Base-by-base conservation (phyloP, 192 early-diverging fungal species). In the Coemansia sp. region DNA sequence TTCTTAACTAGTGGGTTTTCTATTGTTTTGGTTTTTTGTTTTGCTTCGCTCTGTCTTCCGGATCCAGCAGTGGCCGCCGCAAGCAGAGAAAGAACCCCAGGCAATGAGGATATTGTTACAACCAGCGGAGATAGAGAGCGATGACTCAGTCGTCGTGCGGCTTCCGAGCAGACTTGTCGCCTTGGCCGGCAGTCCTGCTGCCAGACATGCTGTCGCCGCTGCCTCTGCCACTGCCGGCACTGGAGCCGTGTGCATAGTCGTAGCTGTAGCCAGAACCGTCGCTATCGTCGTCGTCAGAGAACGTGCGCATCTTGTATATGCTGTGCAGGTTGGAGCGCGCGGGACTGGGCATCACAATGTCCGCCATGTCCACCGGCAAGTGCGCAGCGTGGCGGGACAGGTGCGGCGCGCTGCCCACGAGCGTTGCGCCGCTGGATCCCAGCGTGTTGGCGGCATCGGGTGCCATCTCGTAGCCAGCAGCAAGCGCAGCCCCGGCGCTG, bases 311-410 rank as follows among this genome's bases (percentile, higher is more conserved):
- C 52, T 65, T 50, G 38, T 42, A 38, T 13, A 53, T 44, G 11
- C 41, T 56, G 38, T 42, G 53, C 18, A 53, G 19, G 11, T 56
- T 56, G 49, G 18, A 41, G 38, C 16, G 12, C 2, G 16, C 64
- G n/a, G 49, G 50, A 1, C 48, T 49, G 49, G 15, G n/a, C 53
- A 65, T 53, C 6, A 26, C 53, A 19, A 56, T 47, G 61, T 74
- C 75, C 5, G 65, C 52, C 63, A 74, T 48, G 13, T 76, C 79
- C 21, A 68, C 61, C 39, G 79, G 76, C 7, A 65, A 19, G 44
- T 59, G 69, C 10, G 64, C 40, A 13, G 49, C 68, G 11, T 50
- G 48, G 48, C 16, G 9, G 9, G 23, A 54, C 23, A 23, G 10
- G 8, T 23, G 71, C n/a, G 56, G 47, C 12, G 47, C 44, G 53